Evolutionary conservation across 352 stramenopile species (phyloP).

Genomic region (Phytophthora podocarpi): DNA sequence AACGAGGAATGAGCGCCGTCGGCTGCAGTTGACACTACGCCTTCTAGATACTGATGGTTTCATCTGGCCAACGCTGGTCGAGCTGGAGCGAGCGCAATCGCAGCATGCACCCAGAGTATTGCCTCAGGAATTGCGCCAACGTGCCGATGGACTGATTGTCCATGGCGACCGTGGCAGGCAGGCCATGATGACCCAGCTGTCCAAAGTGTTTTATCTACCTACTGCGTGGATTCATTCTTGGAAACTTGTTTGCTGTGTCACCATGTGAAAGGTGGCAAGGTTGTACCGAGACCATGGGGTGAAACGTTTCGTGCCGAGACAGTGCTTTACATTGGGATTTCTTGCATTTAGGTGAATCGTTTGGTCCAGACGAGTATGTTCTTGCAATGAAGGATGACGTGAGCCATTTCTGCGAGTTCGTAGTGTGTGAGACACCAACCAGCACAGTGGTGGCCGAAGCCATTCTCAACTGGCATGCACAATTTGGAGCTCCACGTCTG

Average conservation of each 20-base stretch:
- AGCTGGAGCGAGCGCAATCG: not conserved
- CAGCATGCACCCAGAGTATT: not conserved
- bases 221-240: not conserved
- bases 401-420: constrained; percentile 34
- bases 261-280: constrained; percentile 10
- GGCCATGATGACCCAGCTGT: not conserved
- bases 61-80: not conserved
- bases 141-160: too few relatives aligned
- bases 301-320: constrained; percentile 1
- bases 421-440: constrained; percentile 17
- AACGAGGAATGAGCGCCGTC: not conserved
- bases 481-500: not conserved
- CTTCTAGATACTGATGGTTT: too few relatives aligned
- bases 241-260: constrained; percentile 8
- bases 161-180: not conserved
- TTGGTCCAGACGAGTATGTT: constrained; percentile 16
- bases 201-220: not conserved
- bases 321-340: constrained; percentile 4
- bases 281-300: constrained; percentile 3
- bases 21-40: not conserved
- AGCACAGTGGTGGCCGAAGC: not conserved
- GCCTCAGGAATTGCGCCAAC: too few relatives aligned
- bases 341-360: not conserved
- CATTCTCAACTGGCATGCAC: constrained; percentile 5
- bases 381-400: constrained; percentile 37